phyloP scores from a whole-genome alignment of 768 basidiomycete species.

The Leccinum subtestaceum region DNA sequence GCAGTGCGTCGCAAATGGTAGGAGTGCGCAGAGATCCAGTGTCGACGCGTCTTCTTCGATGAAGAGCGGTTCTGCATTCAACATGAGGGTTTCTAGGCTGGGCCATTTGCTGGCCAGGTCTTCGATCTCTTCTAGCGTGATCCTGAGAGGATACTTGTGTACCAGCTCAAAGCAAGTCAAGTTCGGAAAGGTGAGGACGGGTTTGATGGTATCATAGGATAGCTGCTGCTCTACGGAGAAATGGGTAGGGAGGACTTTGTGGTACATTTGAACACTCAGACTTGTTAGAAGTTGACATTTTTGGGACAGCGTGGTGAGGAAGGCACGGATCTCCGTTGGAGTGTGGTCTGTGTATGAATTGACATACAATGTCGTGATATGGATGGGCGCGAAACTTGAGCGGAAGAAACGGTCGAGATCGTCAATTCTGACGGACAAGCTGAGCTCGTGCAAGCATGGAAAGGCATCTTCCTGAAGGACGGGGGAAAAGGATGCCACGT shows the following conservation, averaged over 20 bases:
- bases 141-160: conserved; percentile 29
- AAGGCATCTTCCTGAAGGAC: conserved; percentile 47
- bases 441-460: conserved; percentile 51
- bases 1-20: conserved; percentile 41
- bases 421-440: conserved; percentile 42
- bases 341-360: conserved; percentile 47
- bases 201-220: conserved; percentile 35
- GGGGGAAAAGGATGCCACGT: conserved; percentile 46
- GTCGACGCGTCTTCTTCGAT: conserved; percentile 11
- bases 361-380: conserved; percentile 50
- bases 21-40: conserved; percentile 38
- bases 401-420: conserved; percentile 47
- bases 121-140: conserved; percentile 44
- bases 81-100: conserved; percentile 39
- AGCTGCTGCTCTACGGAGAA: conserved; percentile 28
- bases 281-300: conserved; percentile 46
- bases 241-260: conserved; percentile 14
- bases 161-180: conserved; percentile 34
- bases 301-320: conserved; percentile 45
- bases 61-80: conserved; percentile 48
- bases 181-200: conserved; percentile 33
- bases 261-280: conserved; percentile 39
- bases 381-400: conserved; percentile 43
- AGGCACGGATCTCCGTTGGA: conserved; percentile 38
- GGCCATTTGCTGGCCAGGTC: conserved; percentile 46